These are phyloP conservation scores for Thielaviopsis ethacetica DNA, from an alignment of 2,329 filamentous ascomycete species.

Conservation along the genomic window DNA sequence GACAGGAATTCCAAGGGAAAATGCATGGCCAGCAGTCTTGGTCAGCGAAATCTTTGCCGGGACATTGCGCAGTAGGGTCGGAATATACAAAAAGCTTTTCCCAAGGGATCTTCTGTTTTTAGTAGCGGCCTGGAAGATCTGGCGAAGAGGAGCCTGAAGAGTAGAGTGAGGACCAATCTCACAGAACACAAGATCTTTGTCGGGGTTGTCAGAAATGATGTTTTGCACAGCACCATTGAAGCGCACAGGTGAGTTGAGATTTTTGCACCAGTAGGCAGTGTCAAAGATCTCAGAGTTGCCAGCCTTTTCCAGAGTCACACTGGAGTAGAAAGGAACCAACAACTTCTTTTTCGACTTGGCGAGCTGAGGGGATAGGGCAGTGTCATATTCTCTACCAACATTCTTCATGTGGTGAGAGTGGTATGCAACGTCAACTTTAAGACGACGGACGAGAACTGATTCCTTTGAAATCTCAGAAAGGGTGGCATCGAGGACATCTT, in stretches of 20 bases:
- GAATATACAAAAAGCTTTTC: conserved; percentile 26
- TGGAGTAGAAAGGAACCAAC: neutral
- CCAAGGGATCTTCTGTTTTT: conserved; percentile 16
- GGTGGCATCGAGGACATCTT: conserved; percentile 20
- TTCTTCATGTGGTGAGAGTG: conserved; percentile 38
- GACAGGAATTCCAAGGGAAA: conserved; percentile 26
- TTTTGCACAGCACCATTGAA: conserved; percentile 22
- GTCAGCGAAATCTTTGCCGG: conserved; percentile 29
- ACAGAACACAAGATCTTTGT: conserved; percentile 20
- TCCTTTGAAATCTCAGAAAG: conserved; percentile 22
- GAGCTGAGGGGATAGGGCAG: conserved; percentile 28
- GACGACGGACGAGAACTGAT: conserved; percentile 30
- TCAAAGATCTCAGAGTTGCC: conserved; percentile 24
- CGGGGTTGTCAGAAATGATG: conserved; percentile 19
- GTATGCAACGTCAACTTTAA: conserved; percentile 34
- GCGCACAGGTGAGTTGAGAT: conserved; percentile 25
- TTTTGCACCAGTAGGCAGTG: conserved; percentile 29
- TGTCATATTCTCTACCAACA: conserved; percentile 30
- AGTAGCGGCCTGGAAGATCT: conserved; percentile 28
- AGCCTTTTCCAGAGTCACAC: neutral
- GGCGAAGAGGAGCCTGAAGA: conserved; percentile 32
- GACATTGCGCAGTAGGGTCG: conserved; percentile 34
- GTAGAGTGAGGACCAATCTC: conserved; percentile 34
- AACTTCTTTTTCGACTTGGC: conserved; percentile 25
- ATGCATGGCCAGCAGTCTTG: conserved; percentile 28